Evolutionary conservation across 495 filamentous ascomycete genomes (phyloP), one percentile per base, ranked within the genome.

Genomic region (Monascus purpureus): DNA sequence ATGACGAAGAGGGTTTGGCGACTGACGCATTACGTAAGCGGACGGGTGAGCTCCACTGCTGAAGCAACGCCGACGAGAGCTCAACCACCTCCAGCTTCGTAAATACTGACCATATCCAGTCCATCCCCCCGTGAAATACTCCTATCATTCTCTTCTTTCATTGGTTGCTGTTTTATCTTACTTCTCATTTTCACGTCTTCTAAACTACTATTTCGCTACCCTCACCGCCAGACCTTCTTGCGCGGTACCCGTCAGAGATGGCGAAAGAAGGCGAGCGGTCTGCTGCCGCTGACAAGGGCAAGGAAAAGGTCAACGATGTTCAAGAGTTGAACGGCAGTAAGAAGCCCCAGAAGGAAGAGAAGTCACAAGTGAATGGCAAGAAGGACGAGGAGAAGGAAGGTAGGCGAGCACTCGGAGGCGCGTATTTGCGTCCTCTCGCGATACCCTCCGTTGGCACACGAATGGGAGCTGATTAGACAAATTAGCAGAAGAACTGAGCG

Each of bases 201-300:
- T 9, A n/a, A 8, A 15, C 18, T 25, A 23, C 29, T 30, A 13
- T 32, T n/a, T n/a, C 13, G 24, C 13, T 22, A 27, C 28, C 19
- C 18, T 31, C 31, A 25, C n/a, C 32, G 36, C 17, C 35, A 41
- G 40, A 48, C 39, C 40, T 43, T 38, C 49, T 51, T 49, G 44
- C 49, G 46, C 52, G 49, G 48, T 45, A 58, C 43, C 42, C 47
- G 39, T 59, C 49, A 50, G 48, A 55, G 46, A 96, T 97, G 90
- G 82, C 85, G 58, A 77, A 92, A 68, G 81, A 87, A 55, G 84
- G 82, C 61, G 82, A 90, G 62, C 70, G 75, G 68, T 70, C 79
- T 54, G 83, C 79, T 57, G 60, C 74, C 51, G 68, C 74, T 54
- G 86, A 93, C 62, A 95, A 96, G 68, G 90, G 87, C 58, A 95